Base-by-base conservation (phyloP, 768 basidiomycete species). In the Leccinum disarticulatum region DNA sequence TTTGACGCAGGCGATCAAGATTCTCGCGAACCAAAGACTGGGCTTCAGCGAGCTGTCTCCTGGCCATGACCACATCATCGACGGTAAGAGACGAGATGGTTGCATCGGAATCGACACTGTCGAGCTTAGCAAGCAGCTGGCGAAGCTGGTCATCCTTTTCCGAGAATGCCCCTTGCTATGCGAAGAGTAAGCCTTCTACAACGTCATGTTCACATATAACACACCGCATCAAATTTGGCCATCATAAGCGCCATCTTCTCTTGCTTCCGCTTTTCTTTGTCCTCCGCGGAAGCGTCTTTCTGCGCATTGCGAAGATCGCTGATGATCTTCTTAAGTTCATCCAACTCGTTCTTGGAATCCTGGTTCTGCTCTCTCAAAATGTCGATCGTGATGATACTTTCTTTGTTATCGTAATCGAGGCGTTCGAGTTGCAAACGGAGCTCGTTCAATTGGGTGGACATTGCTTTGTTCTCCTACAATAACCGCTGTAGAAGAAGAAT, bases 191-290 rank as follows among this genome's bases (percentile, higher is more conserved):
- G 62, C 49, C 10, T 11, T 28, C 10, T n/a, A 38, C n/a, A 19
- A 54, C 17, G 15, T 17, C 3, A 41, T 33, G 51, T 15, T 58
- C 56, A 54, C 49, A 56, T 2, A 19, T 56, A 58, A 78, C 90
- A 69, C 64, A 96, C 96, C 62, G 90, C 83, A 76, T 98, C 95
- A 66, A 99, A 96, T 74, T 96, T 95, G 59, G 96, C 93, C 96
- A 99, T 98, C 93, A 99, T 97, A 65, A 95, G 80, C 9, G 93
- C 95, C 91, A 99, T 93, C 83, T 98, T 98, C 80, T 98, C 96
- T 70, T 96, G 94, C 76, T 98, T 98, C 74, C 91, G 87, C 81
- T 93, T 97, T 81, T 99, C 97, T 78, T 95, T 98, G 73, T 98
- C 97, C 73, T 98, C 97, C 33, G 87, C 87, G 41, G 89, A 88